These are phyloP conservation scores for Piloderma croceum DNA, from an alignment of 768 basidiomycete species.

Conservation along the genomic window DNA sequence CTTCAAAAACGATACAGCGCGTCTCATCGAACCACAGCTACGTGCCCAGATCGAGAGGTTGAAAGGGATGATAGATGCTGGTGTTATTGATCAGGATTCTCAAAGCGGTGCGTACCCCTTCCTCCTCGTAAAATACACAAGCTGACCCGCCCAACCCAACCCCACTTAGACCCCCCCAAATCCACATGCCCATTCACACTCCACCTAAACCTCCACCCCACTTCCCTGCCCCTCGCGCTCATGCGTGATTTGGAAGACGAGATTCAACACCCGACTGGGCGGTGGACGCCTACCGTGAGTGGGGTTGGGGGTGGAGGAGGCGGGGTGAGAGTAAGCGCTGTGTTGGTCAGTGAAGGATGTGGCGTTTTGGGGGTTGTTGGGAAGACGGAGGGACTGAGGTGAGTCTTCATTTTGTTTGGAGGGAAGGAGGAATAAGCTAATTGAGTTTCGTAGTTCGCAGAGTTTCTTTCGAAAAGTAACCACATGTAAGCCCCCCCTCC, in stretches of 20 bases:
- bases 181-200: slow-evolving; percentile 62
- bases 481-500: slow-evolving; percentile 41
- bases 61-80: slow-evolving; percentile 59
- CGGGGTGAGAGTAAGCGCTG: slow-evolving; percentile 51
- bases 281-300: slow-evolving; percentile 51
- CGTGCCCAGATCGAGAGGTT: slow-evolving; percentile 52
- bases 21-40: slow-evolving; percentile 55
- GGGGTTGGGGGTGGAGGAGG: too few species aligned
- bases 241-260: slow-evolving; percentile 74
- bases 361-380: slow-evolving; percentile 66
- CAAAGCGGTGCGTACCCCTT: slow-evolving; percentile 20
- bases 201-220: slow-evolving; percentile 58
- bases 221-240: slow-evolving; percentile 42
- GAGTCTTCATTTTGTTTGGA: slow-evolving; percentile 7
- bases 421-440: background rate
- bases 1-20: slow-evolving; percentile 52
- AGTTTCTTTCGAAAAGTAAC: slow-evolving; percentile 41
- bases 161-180: slow-evolving; percentile 19
- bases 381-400: slow-evolving; percentile 69
- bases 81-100: slow-evolving; percentile 50
- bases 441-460: slow-evolving; percentile 14
- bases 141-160: too few species aligned
- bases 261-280: slow-evolving; percentile 67
- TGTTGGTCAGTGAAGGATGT: slow-evolving; percentile 76
- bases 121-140: too few species aligned